Conservation (phyloP, 2,329 filamentous ascomycete species). For the Colletotrichum spinosum region DNA sequence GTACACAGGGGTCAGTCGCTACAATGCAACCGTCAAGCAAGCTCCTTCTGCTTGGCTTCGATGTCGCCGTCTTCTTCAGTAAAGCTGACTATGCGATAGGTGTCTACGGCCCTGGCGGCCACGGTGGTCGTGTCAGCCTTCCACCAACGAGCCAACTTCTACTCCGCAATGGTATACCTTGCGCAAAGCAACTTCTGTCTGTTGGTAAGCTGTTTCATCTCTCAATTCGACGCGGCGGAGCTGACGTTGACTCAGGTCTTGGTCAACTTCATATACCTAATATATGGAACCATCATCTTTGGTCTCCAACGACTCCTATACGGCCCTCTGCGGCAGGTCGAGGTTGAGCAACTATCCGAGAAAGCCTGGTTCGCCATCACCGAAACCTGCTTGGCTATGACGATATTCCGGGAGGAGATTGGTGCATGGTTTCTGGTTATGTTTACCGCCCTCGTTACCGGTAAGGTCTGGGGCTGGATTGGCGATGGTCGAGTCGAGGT, state of each 20-base stretch:
- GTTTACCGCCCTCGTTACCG: slow-evolving; percentile 92
- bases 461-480: slow-evolving; percentile 99
- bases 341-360: slow-evolving; percentile 97
- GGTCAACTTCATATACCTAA: slow-evolving; percentile 87
- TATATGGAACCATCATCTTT: slow-evolving; percentile 85
- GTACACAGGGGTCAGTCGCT: slow-evolving; percentile 68
- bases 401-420: slow-evolving; percentile 95
- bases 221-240: not conserved
- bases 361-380: slow-evolving; percentile 98
- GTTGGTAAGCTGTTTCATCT: slow-evolving; percentile 69
- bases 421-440: slow-evolving; percentile 95
- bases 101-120: slow-evolving; percentile 85
- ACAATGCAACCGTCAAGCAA: slow-evolving; percentile 7
- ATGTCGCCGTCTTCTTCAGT: slow-evolving; percentile 12
- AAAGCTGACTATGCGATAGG: slow-evolving; percentile 56
- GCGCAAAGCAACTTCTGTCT: slow-evolving; percentile 96
- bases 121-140: slow-evolving; percentile 90
- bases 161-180: slow-evolving; percentile 96
- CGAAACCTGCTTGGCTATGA: slow-evolving; percentile 97
- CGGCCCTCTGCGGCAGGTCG: slow-evolving; percentile 88
- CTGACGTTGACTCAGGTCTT: slow-evolving; percentile 72
- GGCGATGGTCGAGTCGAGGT: slow-evolving; percentile 94
- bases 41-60: slow-evolving; percentile 17
- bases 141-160: slow-evolving; percentile 96
- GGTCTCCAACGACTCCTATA: slow-evolving; percentile 91